A percentile compares a stretch with the other conserved stretches of the same genome.
phyloP scores from a whole-genome alignment of 768 basidiomycete species.

The Agaricus blazei region DNA sequence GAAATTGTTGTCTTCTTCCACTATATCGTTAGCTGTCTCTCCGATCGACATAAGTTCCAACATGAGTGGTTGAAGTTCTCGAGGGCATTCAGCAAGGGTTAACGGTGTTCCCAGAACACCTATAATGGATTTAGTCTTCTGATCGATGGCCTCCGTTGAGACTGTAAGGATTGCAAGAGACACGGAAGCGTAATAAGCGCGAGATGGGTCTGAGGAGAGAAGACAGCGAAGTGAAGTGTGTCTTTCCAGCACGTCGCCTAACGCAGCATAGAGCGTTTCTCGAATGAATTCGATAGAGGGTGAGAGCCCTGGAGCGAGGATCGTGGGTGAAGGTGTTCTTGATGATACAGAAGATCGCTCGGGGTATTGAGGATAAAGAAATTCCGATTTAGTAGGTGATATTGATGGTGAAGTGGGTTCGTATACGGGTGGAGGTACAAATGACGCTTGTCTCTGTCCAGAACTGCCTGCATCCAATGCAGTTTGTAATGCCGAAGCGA shows the following conservation, averaged over 20 bases:
- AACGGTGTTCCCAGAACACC: conserved; percentile 57
- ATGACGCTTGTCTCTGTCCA: conserved; percentile 33
- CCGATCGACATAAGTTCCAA: conserved; percentile 54
- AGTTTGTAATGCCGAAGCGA: conserved; percentile 69
- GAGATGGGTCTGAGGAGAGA: conserved; percentile 56
- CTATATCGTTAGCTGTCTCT: conserved; percentile 39
- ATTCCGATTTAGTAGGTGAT: conserved; percentile 10
- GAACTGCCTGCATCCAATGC: conserved; percentile 62
- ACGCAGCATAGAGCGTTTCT: conserved; percentile 80
- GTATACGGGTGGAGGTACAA: conserved; percentile 70
- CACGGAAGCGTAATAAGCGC: conserved; percentile 79
- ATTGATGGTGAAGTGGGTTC: conserved; percentile 29
- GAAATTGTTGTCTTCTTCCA: conserved; percentile 45
- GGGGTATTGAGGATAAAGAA: conserved; percentile 11
- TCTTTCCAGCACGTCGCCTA: conserved; percentile 63
- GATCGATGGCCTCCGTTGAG: conserved; percentile 42
- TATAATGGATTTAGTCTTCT: conserved; percentile 41
- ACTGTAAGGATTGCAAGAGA: conserved; percentile 69
- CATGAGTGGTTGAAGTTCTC: conserved; percentile 66
- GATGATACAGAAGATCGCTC: conserved; percentile 16
- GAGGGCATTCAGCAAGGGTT: conserved; percentile 57
- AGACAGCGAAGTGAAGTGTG: conserved; percentile 49
- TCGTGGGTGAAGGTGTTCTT: conserved; percentile 23
- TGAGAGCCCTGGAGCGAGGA: conserved; percentile 39
- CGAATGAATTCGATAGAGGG: conserved; percentile 75